phyloP scores from a whole-genome alignment of 352 stramenopile species.

The Phytopythium helicoides region DNA sequence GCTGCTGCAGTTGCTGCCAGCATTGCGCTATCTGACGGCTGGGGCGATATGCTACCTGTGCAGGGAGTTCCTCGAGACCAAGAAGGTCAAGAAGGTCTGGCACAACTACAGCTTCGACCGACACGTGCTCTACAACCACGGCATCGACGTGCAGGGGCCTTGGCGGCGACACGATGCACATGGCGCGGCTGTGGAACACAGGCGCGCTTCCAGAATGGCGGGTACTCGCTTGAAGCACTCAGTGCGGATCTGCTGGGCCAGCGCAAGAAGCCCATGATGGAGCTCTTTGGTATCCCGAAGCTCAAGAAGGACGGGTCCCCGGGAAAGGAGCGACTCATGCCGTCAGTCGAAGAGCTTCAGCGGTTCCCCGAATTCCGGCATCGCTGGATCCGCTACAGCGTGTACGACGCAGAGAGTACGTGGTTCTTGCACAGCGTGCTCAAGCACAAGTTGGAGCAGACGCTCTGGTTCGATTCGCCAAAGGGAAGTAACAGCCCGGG shows the following conservation, averaged over 20 bases:
- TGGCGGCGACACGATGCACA: constrained; percentile 99
- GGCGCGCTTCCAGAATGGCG: constrained; percentile 73
- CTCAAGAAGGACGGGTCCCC: constrained; percentile 94
- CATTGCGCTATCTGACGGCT: too few relatives aligned
- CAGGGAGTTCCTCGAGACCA: constrained; percentile 93
- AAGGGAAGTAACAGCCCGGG: constrained; percentile 11
- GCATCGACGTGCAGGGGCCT: constrained; percentile 92
- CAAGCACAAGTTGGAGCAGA: constrained; percentile 86
- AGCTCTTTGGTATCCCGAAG: constrained; percentile 95
- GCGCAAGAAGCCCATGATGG: constrained; percentile 97
- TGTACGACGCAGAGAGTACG: constrained; percentile 97
- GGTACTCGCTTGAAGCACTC: constrained; percentile 96
- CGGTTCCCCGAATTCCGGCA: constrained; percentile 81
- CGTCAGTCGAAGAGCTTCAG: constrained; percentile 80
- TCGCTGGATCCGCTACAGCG: constrained; percentile 96
- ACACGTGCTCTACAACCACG: constrained; percentile 97
- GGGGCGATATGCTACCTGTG: constrained; percentile 44
- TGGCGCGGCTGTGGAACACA: constrained; percentile 94
- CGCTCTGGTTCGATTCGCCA: constrained; percentile 78
- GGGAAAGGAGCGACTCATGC: constrained; percentile 84
- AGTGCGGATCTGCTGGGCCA: constrained; percentile 82
- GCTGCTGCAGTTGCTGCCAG: too few relatives aligned
- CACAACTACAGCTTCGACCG: constrained; percentile 99
- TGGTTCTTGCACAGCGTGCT: constrained; percentile 94
- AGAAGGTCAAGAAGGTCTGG: constrained; percentile 93